phyloP scores from a whole-genome alignment of 148 eudicot genomes.

The Rhododendron ferrugineum region DNA sequence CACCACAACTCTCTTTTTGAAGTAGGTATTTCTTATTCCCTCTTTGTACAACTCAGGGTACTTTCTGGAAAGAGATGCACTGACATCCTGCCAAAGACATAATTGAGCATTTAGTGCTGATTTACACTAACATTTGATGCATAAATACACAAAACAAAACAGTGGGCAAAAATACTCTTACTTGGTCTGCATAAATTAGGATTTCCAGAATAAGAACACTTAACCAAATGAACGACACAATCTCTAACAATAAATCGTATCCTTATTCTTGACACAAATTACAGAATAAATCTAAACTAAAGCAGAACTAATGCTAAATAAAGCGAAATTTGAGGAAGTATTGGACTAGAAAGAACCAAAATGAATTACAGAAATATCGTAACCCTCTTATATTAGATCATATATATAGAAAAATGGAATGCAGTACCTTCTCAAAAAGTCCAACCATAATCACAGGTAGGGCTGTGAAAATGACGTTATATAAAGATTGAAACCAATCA shows the following conservation, averaged over 20 bases:
- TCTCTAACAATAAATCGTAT: not conserved
- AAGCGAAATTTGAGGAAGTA: not conserved
- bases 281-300: not conserved
- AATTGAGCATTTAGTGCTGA: constrained; percentile 1
- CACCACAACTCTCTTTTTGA: constrained; percentile 77
- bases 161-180: not conserved
- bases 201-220: not conserved
- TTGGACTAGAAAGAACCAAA: not conserved
- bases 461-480: constrained; percentile 87
- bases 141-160: not conserved
- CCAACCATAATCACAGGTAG: constrained; percentile 87
- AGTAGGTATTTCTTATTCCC: constrained; percentile 71
- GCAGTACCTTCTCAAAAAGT: constrained; percentile 82
- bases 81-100: constrained; percentile 65
- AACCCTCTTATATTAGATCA: not conserved
- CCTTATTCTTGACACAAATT: not conserved
- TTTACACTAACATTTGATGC: not conserved
- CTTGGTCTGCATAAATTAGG: not conserved
- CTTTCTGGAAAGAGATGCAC: constrained; percentile 78
- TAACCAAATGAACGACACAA: not conserved
- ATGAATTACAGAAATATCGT: not conserved
- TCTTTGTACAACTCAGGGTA: constrained; percentile 88
- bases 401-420: not conserved
- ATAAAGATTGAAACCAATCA: constrained; percentile 96
- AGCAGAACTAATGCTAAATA: not conserved